phyloP scores from a whole-genome alignment of 768 basidiomycete genomes.

The Exidia glandulosa region DNA sequence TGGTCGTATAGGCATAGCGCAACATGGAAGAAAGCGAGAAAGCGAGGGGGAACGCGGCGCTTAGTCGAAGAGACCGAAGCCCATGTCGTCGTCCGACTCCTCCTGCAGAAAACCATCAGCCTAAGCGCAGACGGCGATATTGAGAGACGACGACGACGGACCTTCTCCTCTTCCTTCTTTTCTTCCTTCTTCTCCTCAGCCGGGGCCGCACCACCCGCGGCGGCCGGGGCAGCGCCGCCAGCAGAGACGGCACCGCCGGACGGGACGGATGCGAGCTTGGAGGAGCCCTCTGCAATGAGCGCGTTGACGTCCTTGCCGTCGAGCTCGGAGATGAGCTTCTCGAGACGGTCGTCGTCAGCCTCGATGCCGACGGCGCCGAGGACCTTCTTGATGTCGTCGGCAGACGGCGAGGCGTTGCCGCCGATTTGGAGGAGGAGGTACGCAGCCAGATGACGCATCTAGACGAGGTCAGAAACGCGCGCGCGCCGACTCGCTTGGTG shows the following conservation, averaged over 20 bases:
- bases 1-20: neutral
- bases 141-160: conserved; percentile 19
- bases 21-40: neutral
- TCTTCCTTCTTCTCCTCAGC: conserved; percentile 59
- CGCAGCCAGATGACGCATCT: conserved; percentile 89
- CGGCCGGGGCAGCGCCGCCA: conserved; percentile 38
- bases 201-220: conserved; percentile 51
- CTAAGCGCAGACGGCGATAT: neutral
- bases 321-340: conserved; percentile 80
- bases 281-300: conserved; percentile 87
- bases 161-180: conserved; percentile 85
- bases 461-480: neutral
- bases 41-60: conserved; percentile 7
- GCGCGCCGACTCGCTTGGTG: conserved; percentile 14
- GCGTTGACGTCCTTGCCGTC: conserved; percentile 79
- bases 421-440: conserved; percentile 95
- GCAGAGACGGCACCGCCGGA: conserved; percentile 39
- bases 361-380: conserved; percentile 81
- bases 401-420: conserved; percentile 81
- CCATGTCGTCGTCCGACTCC: conserved; percentile 98
- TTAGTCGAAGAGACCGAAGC: conserved; percentile 97
- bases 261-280: conserved; percentile 86
- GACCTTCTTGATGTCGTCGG: conserved; percentile 79
- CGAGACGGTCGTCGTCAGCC: conserved; percentile 69
- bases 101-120: conserved; percentile 36